Evolutionary conservation across 2,329 filamentous ascomycete genomes (phyloP), one percentile per base, ranked within the genome.

Genomic region (Cordyceps tenuipes): DNA sequence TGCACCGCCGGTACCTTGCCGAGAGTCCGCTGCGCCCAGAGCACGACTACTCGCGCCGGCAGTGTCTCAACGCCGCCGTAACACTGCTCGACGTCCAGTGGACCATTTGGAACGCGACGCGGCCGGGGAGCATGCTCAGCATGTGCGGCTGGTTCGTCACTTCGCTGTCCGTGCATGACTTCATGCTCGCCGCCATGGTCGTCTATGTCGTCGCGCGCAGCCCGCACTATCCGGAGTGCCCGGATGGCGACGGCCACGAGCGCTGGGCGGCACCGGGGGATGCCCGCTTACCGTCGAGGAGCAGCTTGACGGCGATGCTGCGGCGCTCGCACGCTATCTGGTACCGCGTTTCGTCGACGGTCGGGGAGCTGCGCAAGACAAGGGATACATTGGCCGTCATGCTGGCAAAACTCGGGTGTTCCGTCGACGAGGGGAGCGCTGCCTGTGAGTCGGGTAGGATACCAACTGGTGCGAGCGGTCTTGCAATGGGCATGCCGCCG

Each of bases 161-260:
- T 3, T 81, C 80, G 0, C 70, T 87, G 4, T 77, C 79, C 12
- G 77, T 82, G 56, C 82, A 85, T 55, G 84, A 87, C 66, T 87
- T 83, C 55, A 71, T 87, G 56, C 75, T 87, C 2, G 83, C 83
- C 0, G 78, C 81, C 59, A 83, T 84, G 77, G 77, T 87, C 15
- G 66, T 87, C 3, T 86, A 82, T 62, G 71, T 87, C 19, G 70
- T 79, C 19, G 67, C 79, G 26, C 76, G 77, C 63, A 77, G 75
- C 66, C 72, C 75, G 21, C 68, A 68, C 44, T 77, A 77, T 61
- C 66, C 68, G 41, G 74, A 77, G 8, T 6, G 53, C 23, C 57
- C 49, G 26, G 66, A 64, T 17, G 73, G 70, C 5, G 69, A 66
- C 12, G 66, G 69, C 15, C 62, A 26, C 1, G 47, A 64, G 36